phyloP scores from a whole-genome alignment of 805 yeast genomes.

The Schwanniomyces pseudopolymorphus region DNA sequence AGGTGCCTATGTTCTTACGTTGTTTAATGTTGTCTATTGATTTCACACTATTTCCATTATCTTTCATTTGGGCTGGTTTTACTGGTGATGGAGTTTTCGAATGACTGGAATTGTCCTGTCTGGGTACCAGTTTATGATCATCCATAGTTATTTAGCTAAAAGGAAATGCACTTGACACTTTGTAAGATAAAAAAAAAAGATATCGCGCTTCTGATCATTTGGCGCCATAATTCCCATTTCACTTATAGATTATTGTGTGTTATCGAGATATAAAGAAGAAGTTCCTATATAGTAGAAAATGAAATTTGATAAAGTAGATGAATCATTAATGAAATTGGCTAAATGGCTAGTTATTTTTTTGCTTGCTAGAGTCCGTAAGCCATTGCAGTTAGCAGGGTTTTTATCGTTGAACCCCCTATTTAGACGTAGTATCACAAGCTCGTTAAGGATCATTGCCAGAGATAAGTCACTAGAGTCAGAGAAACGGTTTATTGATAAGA shows the following conservation, averaged over 20 bases:
- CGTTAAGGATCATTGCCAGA: neutral
- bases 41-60: neutral
- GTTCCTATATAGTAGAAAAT: neutral
- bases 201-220: neutral
- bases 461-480: slow-evolving; percentile 7
- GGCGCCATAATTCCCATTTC: neutral
- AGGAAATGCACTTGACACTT: neutral
- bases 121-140: neutral
- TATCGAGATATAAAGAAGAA: too few relatives aligned
- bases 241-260: neutral
- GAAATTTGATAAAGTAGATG: neutral
- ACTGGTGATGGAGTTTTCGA: neutral
- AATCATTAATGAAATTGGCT: slow-evolving; percentile 14
- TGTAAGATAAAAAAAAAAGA: neutral
- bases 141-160: neutral
- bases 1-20: neutral
- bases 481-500: slow-evolving; percentile 12
- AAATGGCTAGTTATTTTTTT: slow-evolving; percentile 25
- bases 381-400: slow-evolving; percentile 29
- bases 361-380: slow-evolving; percentile 21
- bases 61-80: neutral
- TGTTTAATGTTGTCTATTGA: neutral
- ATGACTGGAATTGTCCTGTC: neutral
- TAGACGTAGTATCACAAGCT: slow-evolving; percentile 9
- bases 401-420: slow-evolving; percentile 32